phyloP scores from a whole-genome alignment of 208 protist genomes.

The Leishmania aethiopica region DNA sequence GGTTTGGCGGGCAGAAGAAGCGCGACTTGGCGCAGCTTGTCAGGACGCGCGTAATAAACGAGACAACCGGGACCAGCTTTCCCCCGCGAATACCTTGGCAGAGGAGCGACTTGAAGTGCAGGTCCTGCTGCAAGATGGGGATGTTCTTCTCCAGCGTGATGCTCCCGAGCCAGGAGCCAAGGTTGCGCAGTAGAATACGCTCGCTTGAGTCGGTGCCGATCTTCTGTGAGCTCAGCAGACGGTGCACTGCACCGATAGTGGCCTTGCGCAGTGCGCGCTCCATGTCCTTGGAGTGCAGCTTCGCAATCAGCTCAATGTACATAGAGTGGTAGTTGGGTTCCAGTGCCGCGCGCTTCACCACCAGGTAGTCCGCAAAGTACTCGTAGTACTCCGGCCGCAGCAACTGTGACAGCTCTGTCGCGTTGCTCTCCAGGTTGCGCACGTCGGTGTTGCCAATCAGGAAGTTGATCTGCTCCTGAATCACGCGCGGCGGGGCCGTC shows the following conservation, averaged over 20 bases:
- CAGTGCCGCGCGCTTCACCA: conserved; percentile 97
- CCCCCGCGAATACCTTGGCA: conserved; percentile 94
- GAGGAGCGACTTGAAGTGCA: conserved; percentile 96
- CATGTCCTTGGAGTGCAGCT: conserved; percentile 82
- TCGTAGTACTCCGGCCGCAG: conserved; percentile 88
- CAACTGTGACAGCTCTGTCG: conserved; percentile 74
- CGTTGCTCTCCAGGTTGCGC: conserved; percentile 85
- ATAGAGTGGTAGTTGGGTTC: conserved; percentile 98
- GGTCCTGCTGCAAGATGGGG: conserved; percentile 94
- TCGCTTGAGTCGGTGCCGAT: conserved; percentile 92
- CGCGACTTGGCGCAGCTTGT: conserved; percentile 83
- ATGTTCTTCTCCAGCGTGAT: conserved; percentile 98
- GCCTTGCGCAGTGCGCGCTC: conserved; percentile 80
- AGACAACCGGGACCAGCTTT: conserved; percentile 95
- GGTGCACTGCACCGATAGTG: conserved; percentile 87
- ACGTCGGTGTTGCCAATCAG: conserved; percentile 91
- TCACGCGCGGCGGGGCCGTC: conserved; percentile 80
- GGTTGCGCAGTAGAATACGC: conserved; percentile 97
- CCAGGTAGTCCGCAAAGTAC: conserved; percentile 97
- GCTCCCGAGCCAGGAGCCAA: conserved; percentile 98
- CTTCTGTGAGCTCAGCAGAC: conserved; percentile 94
- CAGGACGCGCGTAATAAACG: conserved; percentile 96
- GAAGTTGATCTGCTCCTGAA: conserved; percentile 94
- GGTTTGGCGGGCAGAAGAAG: conserved; percentile 98
- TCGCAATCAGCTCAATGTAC: conserved; percentile 89